Base-by-base conservation (phyloP, 208 protist genomes). In the Leishmania tropica region DNA sequence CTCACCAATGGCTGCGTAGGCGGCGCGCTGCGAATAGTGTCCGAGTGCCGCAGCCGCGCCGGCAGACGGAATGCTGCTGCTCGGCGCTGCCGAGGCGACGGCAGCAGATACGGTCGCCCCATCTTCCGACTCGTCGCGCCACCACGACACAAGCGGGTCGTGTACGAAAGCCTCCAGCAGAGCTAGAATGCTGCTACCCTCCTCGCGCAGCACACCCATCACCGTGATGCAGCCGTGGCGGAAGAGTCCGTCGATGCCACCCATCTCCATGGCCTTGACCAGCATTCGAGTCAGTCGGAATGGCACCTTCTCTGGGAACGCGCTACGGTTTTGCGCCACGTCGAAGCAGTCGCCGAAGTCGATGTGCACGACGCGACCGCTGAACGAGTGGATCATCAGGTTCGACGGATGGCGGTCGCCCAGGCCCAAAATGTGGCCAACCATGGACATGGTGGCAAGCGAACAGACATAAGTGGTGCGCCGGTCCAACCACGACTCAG, bases 321-420 rank as follows among this genome's bases (percentile, higher is more conserved):
- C 98, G 42, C 98, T 97, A 73, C 99, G 88, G 24, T 96, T 90
- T 93, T 99, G 99, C 5, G 99, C 99, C 17, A 99, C 98, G 84
- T 99, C 99, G 88, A 99, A 99, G 88, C 99, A 99, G 88, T 99
- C 99, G 84, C 99, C 99, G 93, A 99, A 99, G 95, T 99, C 99
- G 88, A 99, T 99, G 94, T 99, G 99, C 70, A 99, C 92, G 35
- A 99, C 96, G 75, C 99, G 98, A 71, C 99, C 99, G 70, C 98
- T 99, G 81, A 97, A 93, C 42, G 98, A 93, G 87, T 99, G 96
- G 21, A 99, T 93, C 99, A 99, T 99, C 19, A 99, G 89, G 90
- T 99, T 99, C 54, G 94, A 99, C 31, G 99, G 99, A 88, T 99
- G 99, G 54, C 99, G 96, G 92, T 99, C 99, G 75, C 99, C 99